Evolutionary conservation across 129 eudicot genomes (phyloP), one percentile per base, ranked within the genome.

Genomic region (Saposhnikovia divaricata): DNA sequence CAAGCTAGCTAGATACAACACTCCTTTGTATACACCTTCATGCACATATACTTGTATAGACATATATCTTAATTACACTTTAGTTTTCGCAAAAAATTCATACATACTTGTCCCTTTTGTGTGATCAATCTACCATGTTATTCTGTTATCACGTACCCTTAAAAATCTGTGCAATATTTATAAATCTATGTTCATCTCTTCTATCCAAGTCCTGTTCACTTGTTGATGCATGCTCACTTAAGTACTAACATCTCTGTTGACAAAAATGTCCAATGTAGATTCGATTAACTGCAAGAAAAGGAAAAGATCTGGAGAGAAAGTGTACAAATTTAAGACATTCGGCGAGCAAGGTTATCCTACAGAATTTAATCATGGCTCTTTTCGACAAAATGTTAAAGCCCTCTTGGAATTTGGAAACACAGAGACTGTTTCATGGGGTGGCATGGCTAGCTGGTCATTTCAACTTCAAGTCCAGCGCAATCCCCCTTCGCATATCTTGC

Each of bases 381-480:
- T 96, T 77, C 80, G 87, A 39, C 89, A 90, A 40, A 96, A 96
- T 88, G 91, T 96, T 27, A 87, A 85, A 74, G 91, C 89, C 11
- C 89, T 96, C 1, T 79, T 96, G 42, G 97, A 90, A 65, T 90
- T 81, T 53, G 99, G 98, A 38, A 87, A 87, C 55, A 63, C 85
- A 13, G 99, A 92, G 80, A 82, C 47, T 66, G 84, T 79, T 76
- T n/a, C 57, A 44, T 84, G 86, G 72, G 78, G 82, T 25, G 87
- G 89, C 69, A 83, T 86, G 96, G 39, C 87, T 21, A 86, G 89
- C 79, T 96, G 99, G 98, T 96, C 98, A 6, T 96, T 96, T 82
- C 97, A 96, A 79, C 97, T 96, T 21, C 95, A 96, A 80, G 89
- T 92, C 13, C 89, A 90, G 75, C 95, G 95, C 18, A 89, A 96